phyloP scores from a whole-genome alignment of 2,329 filamentous ascomycete species.

The Fulvia fulva region DNA sequence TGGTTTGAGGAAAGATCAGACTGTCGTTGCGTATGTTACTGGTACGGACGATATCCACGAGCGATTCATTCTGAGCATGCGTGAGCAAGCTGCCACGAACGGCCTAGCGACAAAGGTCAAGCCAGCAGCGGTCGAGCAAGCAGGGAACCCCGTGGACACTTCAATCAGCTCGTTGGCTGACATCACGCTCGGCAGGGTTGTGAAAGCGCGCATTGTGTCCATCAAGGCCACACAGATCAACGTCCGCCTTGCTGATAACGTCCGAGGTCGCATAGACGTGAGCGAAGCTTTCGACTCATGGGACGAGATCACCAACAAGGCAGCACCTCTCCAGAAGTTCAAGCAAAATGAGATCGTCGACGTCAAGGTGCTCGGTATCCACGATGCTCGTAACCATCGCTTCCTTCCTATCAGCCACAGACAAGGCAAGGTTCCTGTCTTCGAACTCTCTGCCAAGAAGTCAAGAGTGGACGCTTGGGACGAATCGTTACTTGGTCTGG shows the following conservation, averaged over 20 bases:
- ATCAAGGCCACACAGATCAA: slow-evolving; percentile 91
- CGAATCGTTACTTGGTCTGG: slow-evolving; percentile 63
- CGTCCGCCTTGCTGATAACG: slow-evolving; percentile 78
- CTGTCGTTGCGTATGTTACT: slow-evolving; percentile 67
- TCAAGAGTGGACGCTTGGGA: slow-evolving; percentile 39
- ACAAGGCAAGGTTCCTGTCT: slow-evolving; percentile 69
- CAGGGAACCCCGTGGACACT: slow-evolving; percentile 59
- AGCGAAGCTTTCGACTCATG: slow-evolving; percentile 86
- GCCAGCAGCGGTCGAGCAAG: slow-evolving; percentile 21
- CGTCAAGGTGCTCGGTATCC: slow-evolving; percentile 78
- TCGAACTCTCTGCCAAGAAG: slow-evolving; percentile 80
- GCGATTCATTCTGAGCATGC: slow-evolving; percentile 65
- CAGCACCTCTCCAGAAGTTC: slow-evolving; percentile 73
- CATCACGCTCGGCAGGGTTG: slow-evolving; percentile 66
- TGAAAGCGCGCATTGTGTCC: slow-evolving; percentile 74
- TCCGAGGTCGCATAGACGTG: slow-evolving; percentile 88
- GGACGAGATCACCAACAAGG: slow-evolving; percentile 80
- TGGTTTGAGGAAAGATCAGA: slow-evolving; percentile 72
- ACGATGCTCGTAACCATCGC: slow-evolving; percentile 83
- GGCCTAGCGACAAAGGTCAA: slow-evolving; percentile 20
- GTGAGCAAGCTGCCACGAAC: slow-evolving; percentile 41
- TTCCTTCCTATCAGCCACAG: slow-evolving; percentile 90
- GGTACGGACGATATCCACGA: slow-evolving; percentile 67
- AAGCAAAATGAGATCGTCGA: slow-evolving; percentile 65
- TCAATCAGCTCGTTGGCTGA: slow-evolving; percentile 64